Base-by-base conservation (phyloP, 805 yeast genomes). In the Hanseniaspora valbyensis region DNA sequence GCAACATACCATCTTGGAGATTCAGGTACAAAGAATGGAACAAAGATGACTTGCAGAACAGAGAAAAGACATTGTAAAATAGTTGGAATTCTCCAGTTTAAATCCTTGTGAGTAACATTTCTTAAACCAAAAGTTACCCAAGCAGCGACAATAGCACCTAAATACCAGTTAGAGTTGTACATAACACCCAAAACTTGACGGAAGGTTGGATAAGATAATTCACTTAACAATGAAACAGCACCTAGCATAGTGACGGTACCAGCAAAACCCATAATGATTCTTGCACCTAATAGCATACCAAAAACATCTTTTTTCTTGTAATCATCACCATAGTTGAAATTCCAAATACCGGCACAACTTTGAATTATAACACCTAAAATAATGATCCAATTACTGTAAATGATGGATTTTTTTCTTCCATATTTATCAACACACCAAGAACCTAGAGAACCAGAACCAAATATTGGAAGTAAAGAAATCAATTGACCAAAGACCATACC, bases 11-110 rank as follows among this genome's bases (percentile, higher is more conserved):
- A 74, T 58, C 78, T 64, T 54, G 78, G 78, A 14, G 73, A 69
- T 58, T 74, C 78, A 21, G 80, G 80, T 49, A 72, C 66, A 42
- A 62, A 57, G 14, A 66, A 68, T 12, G 53, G 75, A 61, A 59
- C 69, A 66, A 68, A 57, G 2, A 54, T 2, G 9, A 67, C 19
- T 57, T 74, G 78, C 22, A 71, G 16, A 2, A 69, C 22, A 2
- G 81, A 78, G 54, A 72, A 63, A 16, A 66, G 57, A 38, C 72
- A 75, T 61, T 77, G 82, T 37, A 77, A 53, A 46, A 68, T 68
- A 13, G 77, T 68, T 36, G 82, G 81, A 50, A 76, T 64, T 63
- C 77, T 73, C 81, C 81, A 77, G 25, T n/a, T n/a, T n/a, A 70
- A 64, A 68, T 71, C 69, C 33, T 64, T 58, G 41, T 57, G 41